These are phyloP conservation scores for Fusarium marasasianum DNA, from an alignment of 2,329 filamentous ascomycete genomes.

Conservation along the genomic window DNA sequence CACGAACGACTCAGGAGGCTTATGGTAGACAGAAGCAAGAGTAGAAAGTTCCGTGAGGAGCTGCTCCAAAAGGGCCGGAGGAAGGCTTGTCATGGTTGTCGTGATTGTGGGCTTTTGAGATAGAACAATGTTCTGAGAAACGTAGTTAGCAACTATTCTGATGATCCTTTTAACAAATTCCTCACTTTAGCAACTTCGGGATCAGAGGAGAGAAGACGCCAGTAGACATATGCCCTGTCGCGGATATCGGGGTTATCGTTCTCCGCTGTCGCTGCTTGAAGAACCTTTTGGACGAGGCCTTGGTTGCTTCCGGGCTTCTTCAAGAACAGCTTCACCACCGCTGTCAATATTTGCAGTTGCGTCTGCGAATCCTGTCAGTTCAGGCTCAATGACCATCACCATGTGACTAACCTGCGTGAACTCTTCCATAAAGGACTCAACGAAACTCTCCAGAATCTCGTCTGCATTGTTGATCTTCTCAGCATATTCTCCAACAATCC, in stretches of 20 bases:
- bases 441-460: constrained; percentile 89
- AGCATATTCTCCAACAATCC: constrained; percentile 98
- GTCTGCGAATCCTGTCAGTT: constrained; percentile 63
- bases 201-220: constrained; percentile 93
- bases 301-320: constrained; percentile 96
- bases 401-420: constrained; percentile 79
- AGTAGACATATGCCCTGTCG: constrained; percentile 97
- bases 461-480: constrained; percentile 99
- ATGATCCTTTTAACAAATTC: not conserved
- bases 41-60: constrained; percentile 94
- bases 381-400: not conserved
- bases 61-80: constrained; percentile 83
- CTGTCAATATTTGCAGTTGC: constrained; percentile 97
- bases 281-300: constrained; percentile 89
- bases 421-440: constrained; percentile 94
- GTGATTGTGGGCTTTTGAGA: constrained; percentile 95
- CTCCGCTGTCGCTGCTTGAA: constrained; percentile 91
- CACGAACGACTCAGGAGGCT: constrained; percentile 96
- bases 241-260: constrained; percentile 98
- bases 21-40: constrained; percentile 97
- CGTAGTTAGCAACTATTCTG: not conserved
- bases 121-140: constrained; percentile 76
- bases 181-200: constrained; percentile 85
- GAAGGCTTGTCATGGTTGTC: constrained; percentile 91
- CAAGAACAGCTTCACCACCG: constrained; percentile 95